phyloP scores from a whole-genome alignment of 371 early-diverging fungal species.

The Mortierella sp. region DNA sequence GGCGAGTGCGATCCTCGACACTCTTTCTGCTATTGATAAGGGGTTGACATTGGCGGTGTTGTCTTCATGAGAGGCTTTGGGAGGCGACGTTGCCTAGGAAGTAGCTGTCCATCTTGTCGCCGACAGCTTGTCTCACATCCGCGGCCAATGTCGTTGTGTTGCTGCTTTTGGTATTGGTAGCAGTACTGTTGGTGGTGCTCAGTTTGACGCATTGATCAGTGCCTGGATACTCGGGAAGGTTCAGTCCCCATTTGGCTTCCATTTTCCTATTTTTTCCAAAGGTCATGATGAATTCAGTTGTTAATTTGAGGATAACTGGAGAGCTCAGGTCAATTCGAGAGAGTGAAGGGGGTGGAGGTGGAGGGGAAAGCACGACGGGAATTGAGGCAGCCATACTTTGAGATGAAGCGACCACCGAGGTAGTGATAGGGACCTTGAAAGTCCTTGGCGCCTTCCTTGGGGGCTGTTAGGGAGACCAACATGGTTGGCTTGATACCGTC shows the following conservation, averaged over 20 bases:
- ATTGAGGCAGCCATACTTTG: slow-evolving; percentile 55
- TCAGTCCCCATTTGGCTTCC: slow-evolving; percentile 68
- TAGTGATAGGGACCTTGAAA: slow-evolving; percentile 85
- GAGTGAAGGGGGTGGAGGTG: neutral
- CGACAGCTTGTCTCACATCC: neutral
- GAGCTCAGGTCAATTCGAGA: too few relatives aligned
- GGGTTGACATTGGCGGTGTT: too few relatives aligned
- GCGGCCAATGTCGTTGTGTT: neutral
- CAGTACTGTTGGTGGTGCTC: neutral
- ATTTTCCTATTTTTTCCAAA: slow-evolving; percentile 52
- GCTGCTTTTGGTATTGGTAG: neutral
- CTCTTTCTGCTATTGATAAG: too few relatives aligned
- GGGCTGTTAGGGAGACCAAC: slow-evolving; percentile 91
- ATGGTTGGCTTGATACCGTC: slow-evolving; percentile 77
- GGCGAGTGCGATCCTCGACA: too few relatives aligned
- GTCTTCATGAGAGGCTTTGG: slow-evolving; percentile 7
- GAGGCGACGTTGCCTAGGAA: slow-evolving; percentile 25
- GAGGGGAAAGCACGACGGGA: neutral
- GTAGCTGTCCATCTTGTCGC: slow-evolving; percentile 17
- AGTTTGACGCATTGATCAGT: slow-evolving; percentile 65
- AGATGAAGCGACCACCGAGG: slow-evolving; percentile 91
- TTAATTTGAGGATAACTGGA: too few relatives aligned
- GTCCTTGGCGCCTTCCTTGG: slow-evolving; percentile 77
- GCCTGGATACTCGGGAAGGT: slow-evolving; percentile 73
- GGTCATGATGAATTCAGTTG: too few relatives aligned